Evolutionary conservation across 257 asterid species (phyloP), one percentile per base, ranked within the genome.

Genomic region (Solanum neorickii): DNA sequence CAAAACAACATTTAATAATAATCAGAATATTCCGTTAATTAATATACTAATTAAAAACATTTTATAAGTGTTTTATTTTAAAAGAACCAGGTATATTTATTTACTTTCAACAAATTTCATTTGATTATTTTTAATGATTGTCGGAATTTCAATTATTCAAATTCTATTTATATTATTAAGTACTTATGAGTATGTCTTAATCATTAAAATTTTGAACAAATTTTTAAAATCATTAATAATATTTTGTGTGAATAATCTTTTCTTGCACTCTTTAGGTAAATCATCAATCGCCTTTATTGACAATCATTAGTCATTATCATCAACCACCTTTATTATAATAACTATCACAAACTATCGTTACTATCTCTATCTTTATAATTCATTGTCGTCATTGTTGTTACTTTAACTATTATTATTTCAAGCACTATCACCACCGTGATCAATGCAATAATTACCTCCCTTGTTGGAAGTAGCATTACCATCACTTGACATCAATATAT

Each of bases 401-500:
- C n/a, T n/a, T n/a, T n/a, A n/a, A n/a, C 11, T 4, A 20, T 56
- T 20, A 56, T 56, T 56, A 56, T 20, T 56, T 56, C 65, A 56
- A 56, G 25, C 5, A 56, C 65, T 18, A 20, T 18, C 2, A 7
- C 5, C 12, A 20, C 0, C 8, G 1, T 12, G 4, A 1, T 0
- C 10, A 56, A 56, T 56, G 62, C 7, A 56, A 23, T 18, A 18
- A 56, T 10, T 5, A 18, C n/a, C 11, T 18, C 3, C 65, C 0
- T 56, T 25, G 0, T 56, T 20, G 21, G 5, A 56, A 56, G 25
- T 56, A 52, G 0, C 60, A 6, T 52, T 9, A 39, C 42, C 39
- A 37, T 37, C 39, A 37, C 0, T 7, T 5, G 1, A 1, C 39
- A 37, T 6, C 39, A 37, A 37, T 0, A 9, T 7, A 37, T 1